Conservation (phyloP, 179 eudicot species). For the Pouteria campechiana region DNA sequence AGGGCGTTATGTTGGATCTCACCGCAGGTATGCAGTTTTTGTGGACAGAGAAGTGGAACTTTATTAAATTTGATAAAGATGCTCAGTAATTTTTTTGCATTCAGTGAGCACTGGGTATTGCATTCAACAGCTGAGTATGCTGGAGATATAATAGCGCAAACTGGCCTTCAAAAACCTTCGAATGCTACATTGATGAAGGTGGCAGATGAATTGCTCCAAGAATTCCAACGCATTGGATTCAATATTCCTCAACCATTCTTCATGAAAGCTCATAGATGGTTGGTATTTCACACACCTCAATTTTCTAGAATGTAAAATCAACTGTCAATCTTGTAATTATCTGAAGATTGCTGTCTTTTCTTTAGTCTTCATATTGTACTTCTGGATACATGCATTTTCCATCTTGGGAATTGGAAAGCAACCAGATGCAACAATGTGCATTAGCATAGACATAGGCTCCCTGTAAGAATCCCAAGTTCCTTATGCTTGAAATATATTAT, state of each 20-base stretch:
- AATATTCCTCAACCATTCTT: conserved; percentile 57
- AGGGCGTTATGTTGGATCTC: conserved; percentile 38
- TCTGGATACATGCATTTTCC: too few relatives aligned
- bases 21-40: background rate
- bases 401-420: too few relatives aligned
- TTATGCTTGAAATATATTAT: too few relatives aligned
- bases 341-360: background rate
- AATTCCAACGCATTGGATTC: conserved; percentile 55
- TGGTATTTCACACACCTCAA: conserved; percentile 11
- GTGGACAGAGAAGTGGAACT: background rate
- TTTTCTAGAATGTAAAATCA: too few relatives aligned
- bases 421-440: too few relatives aligned
- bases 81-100: background rate
- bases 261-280: conserved; percentile 96
- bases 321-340: too few relatives aligned
- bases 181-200: conserved; percentile 37
- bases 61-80: background rate
- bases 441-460: too few relatives aligned
- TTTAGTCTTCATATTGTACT: background rate
- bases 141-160: conserved; percentile 43
- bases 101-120: conserved; percentile 85
- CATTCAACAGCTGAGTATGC: conserved; percentile 83
- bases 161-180: conserved; percentile 69
- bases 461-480: too few relatives aligned
- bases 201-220: conserved; percentile 65